Percentiles rank a stretch among this genome's conserved stretches.
These are phyloP conservation scores for Pyricularia sp. DNA, from an alignment of 2,329 filamentous ascomycete species.

Conservation along the genomic window DNA sequence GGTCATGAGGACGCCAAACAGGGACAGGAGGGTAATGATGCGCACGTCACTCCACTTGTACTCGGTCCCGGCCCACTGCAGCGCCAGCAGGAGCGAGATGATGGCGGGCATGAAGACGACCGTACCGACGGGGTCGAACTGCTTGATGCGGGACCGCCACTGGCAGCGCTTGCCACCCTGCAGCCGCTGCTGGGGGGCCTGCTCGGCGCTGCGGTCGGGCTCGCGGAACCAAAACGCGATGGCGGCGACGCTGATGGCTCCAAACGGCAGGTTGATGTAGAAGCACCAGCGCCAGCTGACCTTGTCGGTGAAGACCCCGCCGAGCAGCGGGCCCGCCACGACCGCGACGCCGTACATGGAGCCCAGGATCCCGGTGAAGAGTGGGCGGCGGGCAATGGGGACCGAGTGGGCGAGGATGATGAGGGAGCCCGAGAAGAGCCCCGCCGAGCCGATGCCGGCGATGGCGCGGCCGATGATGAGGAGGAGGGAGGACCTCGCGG, in stretches of 20 bases:
- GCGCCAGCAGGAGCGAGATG: conserved; percentile 31
- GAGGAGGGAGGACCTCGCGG: conserved; percentile 12
- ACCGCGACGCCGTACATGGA: conserved; percentile 31
- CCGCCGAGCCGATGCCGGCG: conserved; percentile 22
- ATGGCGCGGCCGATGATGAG: conserved; percentile 16
- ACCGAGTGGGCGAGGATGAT: conserved; percentile 21
- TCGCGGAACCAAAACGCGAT: conserved; percentile 13
- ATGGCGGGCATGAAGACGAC: conserved; percentile 17
- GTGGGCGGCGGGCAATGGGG: conserved; percentile 11
- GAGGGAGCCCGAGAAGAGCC: conserved; percentile 26
- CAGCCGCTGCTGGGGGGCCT: neutral
- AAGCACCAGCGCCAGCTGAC: conserved; percentile 24
- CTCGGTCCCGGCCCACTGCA: conserved; percentile 30
- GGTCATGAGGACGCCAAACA: conserved; percentile 18
- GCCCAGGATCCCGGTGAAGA: conserved; percentile 23
- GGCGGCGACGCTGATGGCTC: conserved; percentile 15
- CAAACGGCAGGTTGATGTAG: conserved; percentile 22
- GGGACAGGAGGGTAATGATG: conserved; percentile 22
- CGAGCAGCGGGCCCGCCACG: conserved; percentile 14
- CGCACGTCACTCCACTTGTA: conserved; percentile 21
- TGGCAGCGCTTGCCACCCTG: conserved; percentile 12
- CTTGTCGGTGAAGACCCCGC: conserved; percentile 16
- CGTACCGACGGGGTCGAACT: conserved; percentile 16
- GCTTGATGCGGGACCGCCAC: conserved; percentile 23
- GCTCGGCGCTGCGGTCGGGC: conserved; percentile 5